A percentile compares a stretch with the other conserved stretches of the same genome.
Evolutionary conservation across 2,329 filamentous ascomycete genomes (phyloP).

Genomic region (Neurospora sp.): DNA sequence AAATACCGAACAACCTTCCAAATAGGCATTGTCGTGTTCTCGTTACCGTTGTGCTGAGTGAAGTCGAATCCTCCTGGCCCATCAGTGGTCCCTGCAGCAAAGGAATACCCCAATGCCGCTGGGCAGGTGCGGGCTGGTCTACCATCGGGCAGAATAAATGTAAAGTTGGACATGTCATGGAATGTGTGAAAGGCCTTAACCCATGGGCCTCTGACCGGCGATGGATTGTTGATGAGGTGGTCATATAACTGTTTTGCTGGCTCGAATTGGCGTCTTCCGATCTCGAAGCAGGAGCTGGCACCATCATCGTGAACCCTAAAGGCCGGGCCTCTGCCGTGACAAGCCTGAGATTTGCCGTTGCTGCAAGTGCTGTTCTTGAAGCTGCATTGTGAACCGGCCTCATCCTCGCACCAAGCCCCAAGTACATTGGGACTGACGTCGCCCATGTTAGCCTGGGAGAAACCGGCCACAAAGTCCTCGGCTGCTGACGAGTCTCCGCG

Average conservation of each 20-base stretch:
- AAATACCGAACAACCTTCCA: constrained; percentile 69
- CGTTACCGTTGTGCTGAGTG: constrained; percentile 72
- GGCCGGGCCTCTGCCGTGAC: constrained; percentile 64
- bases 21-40: constrained; percentile 56
- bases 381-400: constrained; percentile 59
- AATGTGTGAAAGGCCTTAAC: constrained; percentile 83
- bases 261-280: constrained; percentile 61
- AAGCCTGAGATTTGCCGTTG: constrained; percentile 58
- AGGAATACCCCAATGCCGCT: constrained; percentile 82
- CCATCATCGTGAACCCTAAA: constrained; percentile 62
- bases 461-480: constrained; percentile 74
- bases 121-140: constrained; percentile 66
- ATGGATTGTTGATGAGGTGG: constrained; percentile 34
- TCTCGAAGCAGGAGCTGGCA: constrained; percentile 64
- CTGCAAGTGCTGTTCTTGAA: constrained; percentile 77
- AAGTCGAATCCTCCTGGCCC: constrained; percentile 90
- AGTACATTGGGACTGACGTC: constrained; percentile 84
- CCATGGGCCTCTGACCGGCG: constrained; percentile 48
- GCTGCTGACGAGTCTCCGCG: constrained; percentile 43
- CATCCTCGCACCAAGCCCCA: constrained; percentile 85
- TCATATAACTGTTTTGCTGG: constrained; percentile 36
- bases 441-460: constrained; percentile 84
- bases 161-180: constrained; percentile 68
- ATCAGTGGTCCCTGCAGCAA: constrained; percentile 87
- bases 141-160: constrained; percentile 65